Base-by-base conservation (phyloP, 176 grass and related monocot genomes). In the Poa annua region DNA sequence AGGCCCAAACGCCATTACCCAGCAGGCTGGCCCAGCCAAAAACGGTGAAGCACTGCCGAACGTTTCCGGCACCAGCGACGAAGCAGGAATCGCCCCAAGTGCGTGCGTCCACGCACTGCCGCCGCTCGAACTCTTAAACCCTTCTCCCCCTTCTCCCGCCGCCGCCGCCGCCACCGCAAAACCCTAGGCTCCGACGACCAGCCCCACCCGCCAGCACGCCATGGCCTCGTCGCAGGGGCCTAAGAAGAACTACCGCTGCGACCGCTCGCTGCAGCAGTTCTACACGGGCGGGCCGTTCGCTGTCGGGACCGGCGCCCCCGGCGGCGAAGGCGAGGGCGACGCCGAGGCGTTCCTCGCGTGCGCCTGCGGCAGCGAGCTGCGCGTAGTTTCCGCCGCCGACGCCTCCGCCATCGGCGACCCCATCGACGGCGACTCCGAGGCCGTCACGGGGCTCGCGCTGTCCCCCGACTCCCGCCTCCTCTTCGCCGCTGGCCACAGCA, bases 231-330 rank as follows among this genome's bases (percentile, higher is more conserved):
- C 84, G 6, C 81, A 80, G 25, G 26, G 17, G 0, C 24, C 87
- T 1, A 98, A 93, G 88, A 85, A 75, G 78, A 98, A 88, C 88
- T 98, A 98, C 88, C 88, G 92, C 55, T 84, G 82, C 59, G 81
- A 89, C 44, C 79, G 82, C 50, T 98, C 92, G 14, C 73, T 98
- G 69, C 92, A 95, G 87, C 96, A 95, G 87, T 98, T 98, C 84
- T 98, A 94, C 52, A 86, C 87, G 6, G 95, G 95, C 14, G 92
- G 95, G 11, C 86, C 95, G 20, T 94, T 90, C 66, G 95, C 88
- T 29, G 82, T 94, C 65, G 91, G 92, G 42, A 77, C 84, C 52
- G 89, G 89, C 20, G 60, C 12, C 47, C 45, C 11, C 45, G 42
- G 42, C 41, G 41, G 41, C 41, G 41, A 44, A 2, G 44, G 44